Base-by-base conservation (phyloP, 768 basidiomycete genomes). In the Russula sp. region DNA sequence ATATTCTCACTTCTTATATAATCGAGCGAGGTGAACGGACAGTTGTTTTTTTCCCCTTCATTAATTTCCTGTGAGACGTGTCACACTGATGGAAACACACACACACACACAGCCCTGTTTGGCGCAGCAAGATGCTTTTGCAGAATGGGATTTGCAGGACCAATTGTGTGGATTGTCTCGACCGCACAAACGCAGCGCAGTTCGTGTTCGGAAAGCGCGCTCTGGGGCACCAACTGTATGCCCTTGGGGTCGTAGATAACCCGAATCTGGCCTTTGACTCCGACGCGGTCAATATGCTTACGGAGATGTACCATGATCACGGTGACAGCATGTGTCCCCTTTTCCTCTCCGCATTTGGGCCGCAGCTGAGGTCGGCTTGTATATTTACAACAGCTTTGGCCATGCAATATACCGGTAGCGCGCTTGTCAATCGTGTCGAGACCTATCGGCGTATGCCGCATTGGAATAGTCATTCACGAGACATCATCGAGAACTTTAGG, bases 231-330 rank as follows among this genome's bases (percentile, higher is more conserved):
- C 97, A 99, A 73, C 80, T 99, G 9, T 92, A 96, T 73, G 95
- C 94, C 0, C 84, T 99, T 4, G 97, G 97, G 0, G 81, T 98
- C 18, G 86, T 97, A 9, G 85, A 88, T 22, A 86, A 79, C 62
- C 94, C 96, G 0, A 86, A 93, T 71, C 78, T 99, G 42, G 83
- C 87, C 0, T 96, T 96, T 71, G 94, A 96, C 71, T 93, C 90
- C 11, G 95, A 96, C 73, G 94, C 93, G 1, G 90, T 95, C 46
- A 94, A 95, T 73, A 94, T 98, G 85, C 72, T 99, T 69, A 98
- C 94, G 4, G 94, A 97, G 76, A 98, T 99, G 94, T 98, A 95
- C 74, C 94, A 96, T 72, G 94, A 97, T 73, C 94, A 97, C 69
- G 94, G 94, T 1, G 94, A 97, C 72, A 95, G 93, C 94, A 72